Percentiles rank a stretch among this genome's conserved stretches.
These are phyloP conservation scores for Marchantia paleacea DNA, from an alignment of 225 moss, liverwort and hornwort genomes.

Conservation along the genomic window DNA sequence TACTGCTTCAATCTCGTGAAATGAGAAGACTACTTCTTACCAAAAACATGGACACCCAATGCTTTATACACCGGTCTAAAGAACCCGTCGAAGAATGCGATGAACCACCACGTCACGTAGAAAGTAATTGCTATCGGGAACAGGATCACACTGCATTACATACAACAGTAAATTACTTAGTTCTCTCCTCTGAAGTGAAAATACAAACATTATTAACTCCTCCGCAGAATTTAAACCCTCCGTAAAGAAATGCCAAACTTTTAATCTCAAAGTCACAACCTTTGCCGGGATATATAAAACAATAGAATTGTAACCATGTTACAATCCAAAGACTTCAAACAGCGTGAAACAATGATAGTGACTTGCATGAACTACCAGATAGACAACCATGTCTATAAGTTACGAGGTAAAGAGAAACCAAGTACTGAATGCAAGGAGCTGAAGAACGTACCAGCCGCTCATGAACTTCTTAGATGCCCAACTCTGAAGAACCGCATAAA, in stretches of 20 bases:
- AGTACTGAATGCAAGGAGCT: neutral
- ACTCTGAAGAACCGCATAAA: conserved; percentile 92
- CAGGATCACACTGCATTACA: conserved; percentile 74
- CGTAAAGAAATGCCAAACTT: no score
- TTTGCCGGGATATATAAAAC: no score
- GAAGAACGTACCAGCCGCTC: conserved; percentile 87
- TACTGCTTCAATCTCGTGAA: neutral
- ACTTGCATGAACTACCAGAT: neutral
- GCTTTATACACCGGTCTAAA: conserved; percentile 87
- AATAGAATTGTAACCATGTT: no score
- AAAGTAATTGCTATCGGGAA: conserved; percentile 97
- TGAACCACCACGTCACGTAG: conserved; percentile 98
- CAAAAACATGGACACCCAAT: conserved; percentile 90
- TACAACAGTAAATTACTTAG: no score
- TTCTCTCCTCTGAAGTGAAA: no score
- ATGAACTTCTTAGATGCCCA: conserved; percentile 99
- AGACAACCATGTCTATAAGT: neutral
- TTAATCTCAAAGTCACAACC: no score
- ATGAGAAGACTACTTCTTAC: conserved; percentile 34
- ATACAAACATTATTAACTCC: no score
- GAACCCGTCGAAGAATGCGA: conserved; percentile 84
- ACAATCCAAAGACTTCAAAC: no score
- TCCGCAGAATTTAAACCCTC: no score
- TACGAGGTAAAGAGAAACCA: neutral
- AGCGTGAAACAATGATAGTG: no score